Percentiles rank a stretch among this genome's conserved stretches.
phyloP scores from a whole-genome alignment of 257 asterid species.

The Solanum bulbocastanum region DNA sequence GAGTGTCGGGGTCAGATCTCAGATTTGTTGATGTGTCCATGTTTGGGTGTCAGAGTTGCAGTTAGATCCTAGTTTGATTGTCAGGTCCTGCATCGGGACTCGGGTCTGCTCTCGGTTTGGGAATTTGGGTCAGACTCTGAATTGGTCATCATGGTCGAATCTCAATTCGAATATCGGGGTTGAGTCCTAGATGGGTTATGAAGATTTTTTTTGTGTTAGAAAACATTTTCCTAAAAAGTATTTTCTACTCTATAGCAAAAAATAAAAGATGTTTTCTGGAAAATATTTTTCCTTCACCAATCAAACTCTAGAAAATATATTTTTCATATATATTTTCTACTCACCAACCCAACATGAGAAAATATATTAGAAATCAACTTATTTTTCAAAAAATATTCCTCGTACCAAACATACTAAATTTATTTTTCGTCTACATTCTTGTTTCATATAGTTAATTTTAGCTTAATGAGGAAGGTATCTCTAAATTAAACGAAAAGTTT shows the following conservation, averaged over 20 bases:
- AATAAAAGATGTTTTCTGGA: too few species aligned
- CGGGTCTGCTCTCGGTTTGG: neutral
- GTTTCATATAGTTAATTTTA: neutral
- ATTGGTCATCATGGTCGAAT: fast-evolving
- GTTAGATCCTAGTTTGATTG: neutral
- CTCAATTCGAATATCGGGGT: neutral
- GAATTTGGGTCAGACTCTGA: neutral
- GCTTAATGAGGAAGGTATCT: neutral
- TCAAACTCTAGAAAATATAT: neutral
- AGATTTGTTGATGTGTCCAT: neutral
- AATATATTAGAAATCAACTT: neutral
- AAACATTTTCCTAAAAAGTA: too few species aligned
- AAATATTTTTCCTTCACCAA: neutral
- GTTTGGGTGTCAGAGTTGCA: neutral
- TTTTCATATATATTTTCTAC: too few species aligned
- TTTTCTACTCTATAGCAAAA: neutral
- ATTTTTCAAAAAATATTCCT: neutral
- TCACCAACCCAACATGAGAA: neutral
- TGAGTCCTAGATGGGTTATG: neutral
- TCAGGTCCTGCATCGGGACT: neutral
- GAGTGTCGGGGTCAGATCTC: neutral
- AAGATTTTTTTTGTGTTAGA: too few species aligned
- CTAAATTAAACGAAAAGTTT: neutral
- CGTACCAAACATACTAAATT: neutral
- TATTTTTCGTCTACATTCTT: neutral